Base-by-base conservation (phyloP, 176 grass and related monocot genomes). In the Phyllostachys edulis region DNA sequence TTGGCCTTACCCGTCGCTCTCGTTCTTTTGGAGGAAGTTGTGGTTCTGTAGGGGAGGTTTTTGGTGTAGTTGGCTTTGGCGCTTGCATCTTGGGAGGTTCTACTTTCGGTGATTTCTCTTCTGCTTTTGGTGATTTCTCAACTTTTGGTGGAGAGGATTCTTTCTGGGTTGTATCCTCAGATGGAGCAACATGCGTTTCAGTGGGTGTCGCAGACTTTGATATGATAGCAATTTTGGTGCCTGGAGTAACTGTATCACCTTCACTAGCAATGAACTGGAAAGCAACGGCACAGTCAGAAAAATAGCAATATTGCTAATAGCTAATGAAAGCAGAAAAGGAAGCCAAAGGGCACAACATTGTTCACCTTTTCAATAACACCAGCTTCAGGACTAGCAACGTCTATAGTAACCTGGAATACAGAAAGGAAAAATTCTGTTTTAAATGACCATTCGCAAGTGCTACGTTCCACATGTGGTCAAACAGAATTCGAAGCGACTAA, bases 21-120 rank as follows among this genome's bases (percentile, higher is more conserved):
- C 93, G 86, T 82, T 99, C 96, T 84, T 96, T 99, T 26, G 96
- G 96, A 80, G 96, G 96, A 29, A 99, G 93, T 75, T 94, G 96
- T 70, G 96, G 96, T 85, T 99, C 96, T 54, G 91, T 92, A 83
- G 93, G 85, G 44, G 88, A 96, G 0, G 82, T 78, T 90, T 92
- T 96, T 37, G 84, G 42, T 24, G 85, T 65, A 66, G 90, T 70
- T 80, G 72, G 69, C 76, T 81, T 91, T 17, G 91, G 83, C 41
- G 73, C 67, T 83, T 93, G 83, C 75, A 37, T 77, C 80, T 85
- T 90, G 41, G 85, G 80, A 46, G 80, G 76, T 49, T 91, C 94
- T 32, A 70, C 87, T 79, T 87, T 91, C 56, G 88, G 63, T 50
- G 79, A 23, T 70, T 97, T 88, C 52, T 62, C 83, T 69, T 93